phyloP scores from a whole-genome alignment of 139 green algal genomes.

The Chlorella ohadii region DNA sequence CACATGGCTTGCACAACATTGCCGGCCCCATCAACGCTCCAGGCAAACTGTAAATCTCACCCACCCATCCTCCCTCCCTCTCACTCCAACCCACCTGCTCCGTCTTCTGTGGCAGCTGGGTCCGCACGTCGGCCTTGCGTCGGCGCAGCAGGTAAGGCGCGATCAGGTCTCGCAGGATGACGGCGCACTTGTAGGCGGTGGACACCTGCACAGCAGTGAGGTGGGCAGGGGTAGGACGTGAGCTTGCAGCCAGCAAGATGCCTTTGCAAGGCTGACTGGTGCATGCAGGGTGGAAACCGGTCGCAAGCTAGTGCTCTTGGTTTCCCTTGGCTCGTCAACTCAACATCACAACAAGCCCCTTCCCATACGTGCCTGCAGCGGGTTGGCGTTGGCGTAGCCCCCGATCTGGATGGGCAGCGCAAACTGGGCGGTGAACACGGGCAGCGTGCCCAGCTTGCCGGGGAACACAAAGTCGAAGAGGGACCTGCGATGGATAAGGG shows the following conservation, averaged over 20 bases:
- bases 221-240: no score
- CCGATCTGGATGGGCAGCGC: slow-evolving; percentile 93
- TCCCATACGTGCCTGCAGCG: slow-evolving; percentile 55
- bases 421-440: slow-evolving; percentile 97
- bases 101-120: slow-evolving; percentile 93
- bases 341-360: no score
- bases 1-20: no score
- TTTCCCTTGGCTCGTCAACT: no score
- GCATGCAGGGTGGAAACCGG: no score
- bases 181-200: slow-evolving; percentile 91
- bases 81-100: slow-evolving; percentile 74
- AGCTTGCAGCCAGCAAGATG: no score
- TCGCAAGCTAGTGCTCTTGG: no score
- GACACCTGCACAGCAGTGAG: slow-evolving; percentile 64
- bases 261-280: not conserved
- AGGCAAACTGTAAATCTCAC: no score
- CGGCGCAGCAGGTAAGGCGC: slow-evolving; percentile 95
- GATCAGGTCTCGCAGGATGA: slow-evolving; percentile 96
- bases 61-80: no score
- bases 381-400: slow-evolving; percentile 88
- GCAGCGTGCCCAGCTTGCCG: slow-evolving; percentile 95
- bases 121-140: slow-evolving; percentile 91
- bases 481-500: slow-evolving; percentile 39
- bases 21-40: no score
- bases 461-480: slow-evolving; percentile 99